Evolutionary conservation across 345 rosid species (phyloP).

Genomic region (Camelina laxa): DNA sequence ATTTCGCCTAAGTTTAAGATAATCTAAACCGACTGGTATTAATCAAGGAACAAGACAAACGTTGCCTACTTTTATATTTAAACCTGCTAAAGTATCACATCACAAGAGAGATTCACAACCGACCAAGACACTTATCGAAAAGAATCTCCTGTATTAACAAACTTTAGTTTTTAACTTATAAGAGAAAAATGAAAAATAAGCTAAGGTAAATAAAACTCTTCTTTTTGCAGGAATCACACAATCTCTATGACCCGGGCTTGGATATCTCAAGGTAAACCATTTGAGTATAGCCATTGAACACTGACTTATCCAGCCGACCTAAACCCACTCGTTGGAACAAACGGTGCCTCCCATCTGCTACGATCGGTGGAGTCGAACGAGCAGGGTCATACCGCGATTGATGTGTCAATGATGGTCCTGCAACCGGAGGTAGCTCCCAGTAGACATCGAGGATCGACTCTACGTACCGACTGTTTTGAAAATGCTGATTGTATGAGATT

Average conservation of each 20-base stretch:
- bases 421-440: conserved; percentile 97
- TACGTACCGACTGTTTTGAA: conserved; percentile 79
- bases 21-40: not conserved
- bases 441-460: conserved; percentile 87
- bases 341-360: conserved; percentile 86
- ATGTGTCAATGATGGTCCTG: conserved; percentile 97
- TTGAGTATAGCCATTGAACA: conserved; percentile 96
- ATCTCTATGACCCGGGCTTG: conserved; percentile 53
- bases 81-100: conserved; percentile 16
- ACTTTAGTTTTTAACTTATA: conserved; percentile 3
- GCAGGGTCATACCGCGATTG: conserved; percentile 94
- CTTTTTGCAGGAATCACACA: conserved; percentile 29
- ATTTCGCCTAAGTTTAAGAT: not conserved
- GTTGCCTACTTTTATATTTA: not conserved
- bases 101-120: conserved; percentile 16
- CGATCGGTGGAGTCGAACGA: conserved; percentile 71
- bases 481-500: conserved; percentile 74
- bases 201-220: conserved; percentile 37
- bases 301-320: conserved; percentile 68
- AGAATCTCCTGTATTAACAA: conserved; percentile 32
- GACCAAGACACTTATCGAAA: conserved; percentile 10
- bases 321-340: conserved; percentile 81
- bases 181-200: conserved; percentile 1
- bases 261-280: conserved; percentile 93
- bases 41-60: conserved; percentile 6